phyloP scores from a whole-genome alignment of 305 asterid species.

The Fraxinus baroniana region DNA sequence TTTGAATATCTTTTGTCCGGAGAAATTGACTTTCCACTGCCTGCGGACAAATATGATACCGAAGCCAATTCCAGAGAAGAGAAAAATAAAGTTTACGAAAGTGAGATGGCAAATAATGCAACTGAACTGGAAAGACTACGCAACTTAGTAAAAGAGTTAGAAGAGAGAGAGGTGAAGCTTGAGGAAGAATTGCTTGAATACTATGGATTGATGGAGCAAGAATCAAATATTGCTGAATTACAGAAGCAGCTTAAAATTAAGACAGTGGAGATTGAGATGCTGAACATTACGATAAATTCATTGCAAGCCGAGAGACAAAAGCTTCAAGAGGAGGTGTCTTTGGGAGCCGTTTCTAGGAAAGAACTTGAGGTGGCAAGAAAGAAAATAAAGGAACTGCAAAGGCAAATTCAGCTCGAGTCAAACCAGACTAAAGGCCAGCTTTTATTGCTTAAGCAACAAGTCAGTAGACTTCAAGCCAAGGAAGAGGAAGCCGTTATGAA shows the following conservation, averaged over 20 bases:
- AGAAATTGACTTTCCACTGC: constrained; percentile 70
- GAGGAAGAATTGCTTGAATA: constrained; percentile 93
- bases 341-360: constrained; percentile 54
- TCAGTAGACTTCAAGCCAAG: constrained; percentile 75
- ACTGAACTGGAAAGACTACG: constrained; percentile 71
- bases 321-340: constrained; percentile 80
- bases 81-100: constrained; percentile 57
- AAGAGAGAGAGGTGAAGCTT: constrained; percentile 90
- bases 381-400: constrained; percentile 80
- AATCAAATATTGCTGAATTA: constrained; percentile 64
- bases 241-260: constrained; percentile 88
- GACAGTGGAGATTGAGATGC: constrained; percentile 85
- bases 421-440: constrained; percentile 89
- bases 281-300: constrained; percentile 70
- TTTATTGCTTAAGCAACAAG: constrained; percentile 83
- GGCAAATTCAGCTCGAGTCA: constrained; percentile 87
- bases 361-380: constrained; percentile 77
- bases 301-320: constrained; percentile 87
- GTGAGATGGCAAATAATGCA: constrained; percentile 72
- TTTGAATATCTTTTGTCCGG: constrained; percentile 79
- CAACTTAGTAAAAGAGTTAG: constrained; percentile 67
- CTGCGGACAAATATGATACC: constrained; percentile 58
- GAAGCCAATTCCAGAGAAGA: constrained; percentile 41
- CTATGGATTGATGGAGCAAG: constrained; percentile 91
- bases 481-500: constrained; percentile 66